Base-by-base conservation (phyloP, 805 yeast species). In the Spathaspora arborariae region DNA sequence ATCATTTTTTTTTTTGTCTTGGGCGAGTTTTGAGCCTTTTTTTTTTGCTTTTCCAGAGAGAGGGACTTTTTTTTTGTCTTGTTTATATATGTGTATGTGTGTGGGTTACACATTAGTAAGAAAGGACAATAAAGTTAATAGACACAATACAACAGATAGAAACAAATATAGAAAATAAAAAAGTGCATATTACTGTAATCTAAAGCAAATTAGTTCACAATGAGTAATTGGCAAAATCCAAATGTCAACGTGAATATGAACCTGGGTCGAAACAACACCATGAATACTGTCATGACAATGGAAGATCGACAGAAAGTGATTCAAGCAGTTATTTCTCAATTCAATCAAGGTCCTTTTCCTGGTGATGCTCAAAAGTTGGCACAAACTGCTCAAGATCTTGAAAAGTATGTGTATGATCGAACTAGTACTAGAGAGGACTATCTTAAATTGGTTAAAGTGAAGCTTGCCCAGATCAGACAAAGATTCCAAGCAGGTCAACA, bases 341-440 rank as follows among this genome's bases (percentile, higher is more conserved):
- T 72, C 42, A 63, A 63, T 49, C 62, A 54, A 22, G 50, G 61
- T 34, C 60, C 54, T 45, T 67, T 59, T 45, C 41, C 37, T 15
- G 34, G 34, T 33, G 68, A 68, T 47, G 63, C 63, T 18, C 67
- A 63, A 41, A 65, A 66, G 44, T 74, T 72, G 16, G 59, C 63
- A 15, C 51, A 58, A 26, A 62, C 81, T 54, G 89, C 90, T 3
- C 84, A 81, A 55, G 88, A 84, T 56, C 84, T 82, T 54, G 94
- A 85, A 59, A 78, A 81, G 48, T 80, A 74, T 54, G 78, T 88
- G 20, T 85, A 75, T 59, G 72, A 75, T 46, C 80, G 80, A 47
- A 73, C 88, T 10, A 72, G 74, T 8, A 69, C 79, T 18, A 79
- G 80, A 53, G 79, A 76, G 45, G 82, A 81, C 50, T 85, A 85